Evolutionary conservation across 768 basidiomycete genomes (phyloP).

Genomic region (Boletus edulis): DNA sequence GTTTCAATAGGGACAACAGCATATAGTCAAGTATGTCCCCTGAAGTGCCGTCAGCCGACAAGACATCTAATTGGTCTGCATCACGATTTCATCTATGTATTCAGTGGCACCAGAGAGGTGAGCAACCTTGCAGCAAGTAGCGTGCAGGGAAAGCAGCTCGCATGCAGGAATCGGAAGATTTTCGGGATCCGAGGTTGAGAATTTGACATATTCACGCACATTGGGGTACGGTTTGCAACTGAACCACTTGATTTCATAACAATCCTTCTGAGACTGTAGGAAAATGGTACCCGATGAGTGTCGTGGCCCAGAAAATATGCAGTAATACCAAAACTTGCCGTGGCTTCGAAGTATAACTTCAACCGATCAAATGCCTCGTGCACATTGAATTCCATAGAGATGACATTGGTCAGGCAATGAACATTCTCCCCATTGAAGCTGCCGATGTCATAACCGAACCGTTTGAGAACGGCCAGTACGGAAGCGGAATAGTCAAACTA

Average conservation of each 20-base stretch:
- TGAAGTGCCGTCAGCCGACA: background rate
- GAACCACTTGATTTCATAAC: too few relatives aligned
- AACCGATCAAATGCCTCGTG: conserved; percentile 4
- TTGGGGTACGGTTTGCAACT: too few relatives aligned
- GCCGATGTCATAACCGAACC: conserved; percentile 1
- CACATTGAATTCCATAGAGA: background rate
- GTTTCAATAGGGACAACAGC: too few relatives aligned
- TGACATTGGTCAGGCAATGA: conserved; percentile 9
- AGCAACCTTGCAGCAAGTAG: conserved; percentile 23
- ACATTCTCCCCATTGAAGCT: conserved; percentile 1
- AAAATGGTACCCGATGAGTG: too few relatives aligned
- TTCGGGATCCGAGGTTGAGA: background rate
- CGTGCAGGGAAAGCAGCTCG: conserved; percentile 16
- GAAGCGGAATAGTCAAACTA: conserved; percentile 5
- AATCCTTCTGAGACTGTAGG: too few relatives aligned
- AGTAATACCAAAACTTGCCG: background rate
- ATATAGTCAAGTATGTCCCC: too few relatives aligned
- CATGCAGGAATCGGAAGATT: conserved; percentile 9
- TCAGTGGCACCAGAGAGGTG: conserved; percentile 20
- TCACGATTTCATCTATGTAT: conserved; percentile 11
- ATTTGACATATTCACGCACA: too few relatives aligned
- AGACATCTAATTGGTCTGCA: background rate
- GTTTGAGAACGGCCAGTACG: conserved; percentile 1
- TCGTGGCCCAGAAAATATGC: too few relatives aligned
- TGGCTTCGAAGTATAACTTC: conserved; percentile 6